Percentiles rank a stretch among this genome's conserved stretches.
Conservation (phyloP, 192 early-diverging fungal species). For the Pilobolus umbonatus region DNA sequence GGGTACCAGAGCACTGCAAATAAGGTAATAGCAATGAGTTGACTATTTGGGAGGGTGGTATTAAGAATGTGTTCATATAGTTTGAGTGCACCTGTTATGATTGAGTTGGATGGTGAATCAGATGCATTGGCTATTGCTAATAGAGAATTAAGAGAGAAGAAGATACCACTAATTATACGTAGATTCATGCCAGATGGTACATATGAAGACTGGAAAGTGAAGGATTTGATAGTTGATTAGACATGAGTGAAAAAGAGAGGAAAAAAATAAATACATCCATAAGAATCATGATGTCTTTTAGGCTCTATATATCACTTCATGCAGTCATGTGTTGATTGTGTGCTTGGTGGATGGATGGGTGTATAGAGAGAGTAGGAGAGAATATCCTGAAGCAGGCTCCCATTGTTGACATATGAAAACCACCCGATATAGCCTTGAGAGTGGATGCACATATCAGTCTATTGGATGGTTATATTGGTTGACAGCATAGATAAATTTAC, state of each 20-base stretch:
- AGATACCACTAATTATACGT: constrained; percentile 89
- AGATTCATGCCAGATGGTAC: constrained; percentile 89
- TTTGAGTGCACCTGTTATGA: constrained; percentile 96
- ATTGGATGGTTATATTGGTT: no score
- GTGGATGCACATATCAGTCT: no score
- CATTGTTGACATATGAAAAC: no score
- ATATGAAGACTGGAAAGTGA: constrained; percentile 92
- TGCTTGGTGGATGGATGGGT: no score
- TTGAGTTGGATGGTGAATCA: constrained; percentile 86
- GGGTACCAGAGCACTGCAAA: constrained; percentile 91
- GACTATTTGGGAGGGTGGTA: not conserved
- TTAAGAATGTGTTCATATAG: constrained; percentile 29
- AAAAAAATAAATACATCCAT: not conserved
- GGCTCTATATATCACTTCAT: no score
- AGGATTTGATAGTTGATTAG: constrained; percentile 77
- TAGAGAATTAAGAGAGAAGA: constrained; percentile 88
- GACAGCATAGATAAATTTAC: no score
- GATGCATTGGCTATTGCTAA: constrained; percentile 94
- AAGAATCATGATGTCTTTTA: no score
- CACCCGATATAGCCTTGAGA: no score
- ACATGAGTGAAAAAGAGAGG: not conserved
- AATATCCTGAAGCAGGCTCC: no score
- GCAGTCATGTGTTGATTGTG: no score
- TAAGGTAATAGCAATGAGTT: constrained; percentile 46
- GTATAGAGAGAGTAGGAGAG: no score